Conservation (phyloP, 1,284 basidiomycete genomes). For the Kalmanozyma brasiliensis region DNA sequence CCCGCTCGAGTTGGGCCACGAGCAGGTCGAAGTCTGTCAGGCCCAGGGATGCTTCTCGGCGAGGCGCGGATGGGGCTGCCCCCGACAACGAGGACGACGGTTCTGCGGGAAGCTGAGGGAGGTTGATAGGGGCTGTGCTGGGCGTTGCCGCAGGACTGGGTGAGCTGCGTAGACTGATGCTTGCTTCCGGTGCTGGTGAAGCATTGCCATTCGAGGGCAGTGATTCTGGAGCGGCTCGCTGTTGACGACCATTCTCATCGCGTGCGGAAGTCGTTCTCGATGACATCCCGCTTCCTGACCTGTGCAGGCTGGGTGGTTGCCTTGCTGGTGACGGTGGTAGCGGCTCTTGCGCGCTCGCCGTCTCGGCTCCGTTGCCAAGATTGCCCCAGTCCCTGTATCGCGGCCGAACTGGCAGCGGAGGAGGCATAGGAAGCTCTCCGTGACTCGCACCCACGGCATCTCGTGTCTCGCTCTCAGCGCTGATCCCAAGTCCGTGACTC, state of each 20-base stretch:
- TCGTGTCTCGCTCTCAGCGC: background rate
- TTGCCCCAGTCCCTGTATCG: constrained; percentile 15
- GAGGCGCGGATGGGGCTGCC: background rate
- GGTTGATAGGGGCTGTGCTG: background rate
- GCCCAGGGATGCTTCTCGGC: constrained; percentile 26
- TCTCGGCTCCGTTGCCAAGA: background rate
- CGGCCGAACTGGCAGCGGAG: constrained; percentile 27
- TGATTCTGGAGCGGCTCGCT: background rate
- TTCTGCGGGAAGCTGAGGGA: background rate
- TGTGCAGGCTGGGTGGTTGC: background rate
- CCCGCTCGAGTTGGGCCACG: constrained; percentile 55
- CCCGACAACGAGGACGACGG: background rate
- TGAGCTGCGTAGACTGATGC: background rate
- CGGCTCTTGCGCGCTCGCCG: background rate
- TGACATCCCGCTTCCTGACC: background rate
- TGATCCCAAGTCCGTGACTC: constrained; percentile 20
- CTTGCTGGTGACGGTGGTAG: background rate
- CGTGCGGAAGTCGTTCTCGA: background rate
- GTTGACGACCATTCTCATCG: background rate
- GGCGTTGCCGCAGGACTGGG: background rate
- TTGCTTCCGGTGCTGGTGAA: background rate
- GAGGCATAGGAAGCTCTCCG: constrained; percentile 22
- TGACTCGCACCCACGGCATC: background rate
- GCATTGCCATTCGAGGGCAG: background rate
- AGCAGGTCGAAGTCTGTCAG: constrained; percentile 64